These are phyloP conservation scores for Saturnispora saitoi DNA, from an alignment of 805 yeast genomes.

Conservation along the genomic window DNA sequence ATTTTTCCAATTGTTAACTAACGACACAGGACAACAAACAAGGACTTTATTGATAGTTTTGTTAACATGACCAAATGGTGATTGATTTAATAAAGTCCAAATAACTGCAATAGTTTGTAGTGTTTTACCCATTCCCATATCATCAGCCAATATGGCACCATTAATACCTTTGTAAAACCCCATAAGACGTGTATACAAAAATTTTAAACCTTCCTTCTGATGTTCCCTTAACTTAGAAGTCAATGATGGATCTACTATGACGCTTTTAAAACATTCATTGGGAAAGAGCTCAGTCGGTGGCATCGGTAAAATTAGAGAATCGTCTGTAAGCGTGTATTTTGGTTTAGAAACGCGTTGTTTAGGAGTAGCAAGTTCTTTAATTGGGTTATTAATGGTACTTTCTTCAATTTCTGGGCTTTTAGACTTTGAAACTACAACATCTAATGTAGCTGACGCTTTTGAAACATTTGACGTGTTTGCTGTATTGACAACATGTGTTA, in stretches of 20 bases:
- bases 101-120: conserved; percentile 74
- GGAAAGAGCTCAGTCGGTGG: conserved; percentile 12
- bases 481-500: neutral
- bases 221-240: conserved; percentile 61
- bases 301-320: conserved; percentile 37
- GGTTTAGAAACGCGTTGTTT: neutral
- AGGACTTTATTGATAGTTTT: conserved; percentile 46
- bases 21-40: conserved; percentile 86
- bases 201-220: conserved; percentile 76
- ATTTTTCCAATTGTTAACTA: conserved; percentile 76
- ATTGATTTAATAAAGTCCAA: conserved; percentile 73
- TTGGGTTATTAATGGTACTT: neutral
- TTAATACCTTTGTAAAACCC: conserved; percentile 45
- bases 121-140: conserved; percentile 94
- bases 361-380: neutral
- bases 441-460: neutral
- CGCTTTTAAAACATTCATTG: conserved; percentile 24
- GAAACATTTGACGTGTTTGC: conserved; percentile 22
- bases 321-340: conserved; percentile 1
- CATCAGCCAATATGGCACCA: conserved; percentile 90
- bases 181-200: conserved; percentile 76
- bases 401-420: neutral
- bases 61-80: conserved; percentile 34
- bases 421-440: neutral
- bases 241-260: conserved; percentile 53